Evolutionary conservation across 345 rosid genomes (phyloP), one percentile per base, ranked within the genome.

Genomic region (Abelmoschus esculentus): DNA sequence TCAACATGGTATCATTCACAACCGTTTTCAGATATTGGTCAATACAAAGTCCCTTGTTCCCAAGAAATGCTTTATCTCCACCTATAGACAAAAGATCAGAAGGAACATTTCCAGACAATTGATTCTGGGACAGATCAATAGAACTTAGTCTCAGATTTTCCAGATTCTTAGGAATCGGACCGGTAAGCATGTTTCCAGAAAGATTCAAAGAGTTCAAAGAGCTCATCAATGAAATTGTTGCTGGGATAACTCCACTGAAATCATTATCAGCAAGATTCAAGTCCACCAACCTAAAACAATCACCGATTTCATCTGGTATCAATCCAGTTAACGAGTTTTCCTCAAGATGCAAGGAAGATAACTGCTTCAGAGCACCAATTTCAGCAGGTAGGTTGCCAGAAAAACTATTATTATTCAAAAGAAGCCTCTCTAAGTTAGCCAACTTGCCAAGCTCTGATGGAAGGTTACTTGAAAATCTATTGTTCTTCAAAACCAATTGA

Each of bases 121-220:
- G 79, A 71, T 93, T 93, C 55, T 70, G 76, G 1, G 96, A 88
- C 40, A 93, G 73, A 78, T 93, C 93, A n/a, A 93, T 79, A 49
- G 83, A 83, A 76, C 97, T 93, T 61, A 88, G 81, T 87, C 80
- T 90, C 83, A 93, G 31, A 38, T 80, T 82, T 67, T 71, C 81
- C 1, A 93, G 76, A 73, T 49, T 81, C 28, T 74, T 83, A 0
- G 96, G 95, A 53, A 93, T 86, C 6, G 66, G 66, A 5, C 97
- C 98, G 0, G 80, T 81, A 34, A 93, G 85, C 55, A 36, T 69
- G 76, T 93, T 93, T 36, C 80, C 70, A 3, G 98, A 93, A 75
- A 93, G 84, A 78, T 93, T 90, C 71, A 93, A 69, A 11, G 92
- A 80, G 83, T 89, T 93, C 72, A 93, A 81, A 55, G 85, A 83